These are phyloP conservation scores for Erodium moschatum DNA, from an alignment of 441 rosid genomes.

Conservation along the genomic window DNA sequence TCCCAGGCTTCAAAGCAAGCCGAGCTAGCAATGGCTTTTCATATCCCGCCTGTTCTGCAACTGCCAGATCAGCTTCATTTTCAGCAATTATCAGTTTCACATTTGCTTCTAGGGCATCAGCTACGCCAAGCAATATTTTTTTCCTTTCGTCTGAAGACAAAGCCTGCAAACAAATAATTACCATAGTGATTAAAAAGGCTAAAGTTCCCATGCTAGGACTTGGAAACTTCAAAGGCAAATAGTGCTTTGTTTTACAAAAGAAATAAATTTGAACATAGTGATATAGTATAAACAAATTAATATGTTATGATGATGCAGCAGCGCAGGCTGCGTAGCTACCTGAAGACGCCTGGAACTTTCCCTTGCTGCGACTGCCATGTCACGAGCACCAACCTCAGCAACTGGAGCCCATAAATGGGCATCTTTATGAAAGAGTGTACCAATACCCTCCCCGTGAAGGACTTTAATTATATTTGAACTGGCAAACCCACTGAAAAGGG, in stretches of 20 bases:
- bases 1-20: slow-evolving; percentile 76
- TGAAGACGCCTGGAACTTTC: slow-evolving; percentile 92
- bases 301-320: slow-evolving; percentile 13
- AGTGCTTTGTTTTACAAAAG: slow-evolving; percentile 8
- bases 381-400: slow-evolving; percentile 51
- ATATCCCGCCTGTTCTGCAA: slow-evolving; percentile 68
- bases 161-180: slow-evolving; percentile 44
- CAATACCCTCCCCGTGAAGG: slow-evolving; percentile 74
- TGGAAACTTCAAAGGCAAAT: neutral
- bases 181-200: slow-evolving; percentile 10
- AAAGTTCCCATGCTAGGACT: neutral
- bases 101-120: slow-evolving; percentile 77
- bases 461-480: slow-evolving; percentile 63
- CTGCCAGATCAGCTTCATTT: slow-evolving; percentile 81
- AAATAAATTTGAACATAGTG: neutral
- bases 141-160: slow-evolving; percentile 70
- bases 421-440: slow-evolving; percentile 85
- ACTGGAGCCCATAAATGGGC: slow-evolving; percentile 57
- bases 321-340: slow-evolving; percentile 35
- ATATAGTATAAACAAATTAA: slow-evolving; percentile 13
- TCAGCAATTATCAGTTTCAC: slow-evolving; percentile 51
- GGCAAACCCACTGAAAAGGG: slow-evolving; percentile 64
- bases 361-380: slow-evolving; percentile 97
- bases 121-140: slow-evolving; percentile 61
- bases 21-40: slow-evolving; percentile 75